Evolutionary conservation across 192 early-diverging fungal genomes (phyloP), one percentile per base, ranked within the genome.

Genomic region (Backusella westeae): DNA sequence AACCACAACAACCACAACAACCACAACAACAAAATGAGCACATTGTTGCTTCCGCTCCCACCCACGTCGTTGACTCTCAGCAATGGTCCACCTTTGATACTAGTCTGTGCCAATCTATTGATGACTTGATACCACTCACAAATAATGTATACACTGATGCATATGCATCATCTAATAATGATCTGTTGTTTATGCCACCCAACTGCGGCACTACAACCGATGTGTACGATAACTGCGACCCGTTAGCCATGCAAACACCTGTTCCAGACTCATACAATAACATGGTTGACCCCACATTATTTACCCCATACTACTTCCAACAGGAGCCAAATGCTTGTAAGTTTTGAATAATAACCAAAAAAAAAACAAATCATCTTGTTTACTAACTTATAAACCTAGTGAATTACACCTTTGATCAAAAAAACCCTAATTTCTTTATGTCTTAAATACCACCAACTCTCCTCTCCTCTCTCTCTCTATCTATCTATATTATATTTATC

Each of bases 191-290:
- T 23, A 32, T 49, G 39, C n/a, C 56, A 29, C 8, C 35, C 42
- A 71, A 23, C 70, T 49, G 21, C 41, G 14, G 21, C 41, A 15
- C 44, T 29, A 9, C 69, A 41, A 44, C 29, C 6, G 41, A 71
- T 71, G 39, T 71, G 44, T 71, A 71, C 56, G 56, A 63, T 71
- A 71, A 49, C 70, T 44, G 42, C 29, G 70, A 42, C 15, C 15
- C 39, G 10, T 36, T 69, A 21, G 42, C 17, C 42, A 71, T 36
- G 70, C n/a, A 63, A 10, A 63, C 67, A 35, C 17, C 34, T 35
- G 6, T 68, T 19, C 34, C 67, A 34, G 26, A 26, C 15, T 39
- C 35, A 71, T 71, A 71, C 46, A 49, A 49, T 44, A 19, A 44
- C 34, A 71, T 71, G 42, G 42, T 71, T 26, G 32, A 71, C 15